Evolutionary conservation across 805 yeast species (phyloP).

Genomic region (Suhomyces kilbournensis): DNA sequence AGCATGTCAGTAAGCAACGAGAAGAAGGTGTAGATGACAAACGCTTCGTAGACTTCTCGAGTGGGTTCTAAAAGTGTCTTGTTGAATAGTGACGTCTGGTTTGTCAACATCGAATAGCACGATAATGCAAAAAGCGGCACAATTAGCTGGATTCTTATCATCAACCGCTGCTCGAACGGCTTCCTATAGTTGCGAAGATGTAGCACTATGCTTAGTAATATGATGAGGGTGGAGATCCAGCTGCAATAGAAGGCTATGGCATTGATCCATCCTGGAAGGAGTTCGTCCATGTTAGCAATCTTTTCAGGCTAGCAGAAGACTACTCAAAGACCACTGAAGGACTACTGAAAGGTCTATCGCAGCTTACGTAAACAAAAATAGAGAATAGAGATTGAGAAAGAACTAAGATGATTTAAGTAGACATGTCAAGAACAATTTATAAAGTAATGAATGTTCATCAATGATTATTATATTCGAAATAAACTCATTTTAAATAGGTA

Average conservation of each 20-base stretch:
- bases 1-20: slow-evolving; percentile 74
- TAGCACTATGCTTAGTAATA: slow-evolving; percentile 22
- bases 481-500: too few relatives aligned
- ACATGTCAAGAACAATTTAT: too few relatives aligned
- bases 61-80: slow-evolving; percentile 61
- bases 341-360: background rate
- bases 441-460: too few relatives aligned
- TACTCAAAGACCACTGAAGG: too few relatives aligned
- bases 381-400: background rate
- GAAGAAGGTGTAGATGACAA: slow-evolving; percentile 91
- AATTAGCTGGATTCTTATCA: slow-evolving; percentile 76
- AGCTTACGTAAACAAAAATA: background rate
- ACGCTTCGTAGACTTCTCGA: slow-evolving; percentile 91
- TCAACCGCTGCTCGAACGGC: slow-evolving; percentile 82
- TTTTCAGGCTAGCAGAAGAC: background rate
- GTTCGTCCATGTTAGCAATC: background rate
- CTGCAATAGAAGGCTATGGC: slow-evolving; percentile 19
- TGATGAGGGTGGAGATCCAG: slow-evolving; percentile 20
- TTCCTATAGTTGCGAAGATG: slow-evolving; percentile 69
- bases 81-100: slow-evolving; percentile 40
- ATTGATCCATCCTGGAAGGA: slow-evolving; percentile 18
- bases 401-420: too few relatives aligned
- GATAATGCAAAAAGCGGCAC: slow-evolving; percentile 78
- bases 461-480: too few relatives aligned
- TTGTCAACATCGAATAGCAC: slow-evolving; percentile 56